Evolutionary conservation across 1,139 yeast genomes (phyloP), one percentile per base, ranked within the genome.

Genomic region (Wickerhamomyces sp.): DNA sequence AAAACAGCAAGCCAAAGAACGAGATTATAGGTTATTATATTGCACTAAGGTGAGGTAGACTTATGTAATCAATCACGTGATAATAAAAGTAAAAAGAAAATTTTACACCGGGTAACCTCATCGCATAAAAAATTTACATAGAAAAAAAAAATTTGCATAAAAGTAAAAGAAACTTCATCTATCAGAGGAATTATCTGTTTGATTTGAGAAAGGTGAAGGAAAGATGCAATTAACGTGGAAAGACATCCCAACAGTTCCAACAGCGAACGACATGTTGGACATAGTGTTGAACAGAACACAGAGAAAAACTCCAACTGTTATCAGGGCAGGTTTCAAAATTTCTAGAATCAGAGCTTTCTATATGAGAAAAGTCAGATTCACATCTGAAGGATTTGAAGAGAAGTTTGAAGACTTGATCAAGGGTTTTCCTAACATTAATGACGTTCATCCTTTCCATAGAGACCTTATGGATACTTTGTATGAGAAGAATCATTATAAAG

Each of bases 241-340:
- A 68, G 97, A 90, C 66, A 92, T 92, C 59, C 95, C 97, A 30
- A 81, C 95, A 38, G 96, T 92, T 48, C 95, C 97, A 37, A 82
- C 82, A 52, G 72, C 95, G 59, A 87, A 85, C 65, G 97, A 92
- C 59, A 76, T 90, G 76, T 75, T 92, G 79, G 99, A 92, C 67
- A 89, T 92, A 50, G 96, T 94, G 49, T 83, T 92, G 54, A 92
- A 92, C 74, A 78, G 97, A 61, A 92, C 99, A 2, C 99, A 92
- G 70, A 80, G 99, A 69, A 92, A 92, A 68, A 92, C 98, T 4
- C 98, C 98, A 37, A 92, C 98, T 12, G 97, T 94, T 45, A 87
- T 92, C 54, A 82, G 98, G 63, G 88, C 96, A 7, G 98, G 98
- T 45, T 94, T 90, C 72, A 84, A 86, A 61, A 92, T 92, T 64